phyloP scores from a whole-genome alignment of 2,329 filamentous ascomycete species.

The Dissoconium aciculare region DNA sequence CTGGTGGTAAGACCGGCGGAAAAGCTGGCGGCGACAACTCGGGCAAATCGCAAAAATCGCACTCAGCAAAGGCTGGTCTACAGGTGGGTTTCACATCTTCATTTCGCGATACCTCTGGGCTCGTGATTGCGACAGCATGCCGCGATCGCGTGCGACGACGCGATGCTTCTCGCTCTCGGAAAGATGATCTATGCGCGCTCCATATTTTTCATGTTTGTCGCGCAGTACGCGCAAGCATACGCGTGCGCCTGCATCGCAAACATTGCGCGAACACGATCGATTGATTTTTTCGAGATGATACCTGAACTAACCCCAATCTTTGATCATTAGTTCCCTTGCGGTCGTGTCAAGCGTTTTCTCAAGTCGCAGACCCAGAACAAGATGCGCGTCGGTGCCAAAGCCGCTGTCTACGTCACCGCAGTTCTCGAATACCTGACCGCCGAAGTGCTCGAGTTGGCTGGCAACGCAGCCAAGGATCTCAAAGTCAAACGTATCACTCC shows the following conservation, averaged over 20 bases:
- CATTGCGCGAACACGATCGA: too few relatives aligned
- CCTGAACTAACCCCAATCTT: too few relatives aligned
- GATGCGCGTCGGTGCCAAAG: conserved; percentile 98
- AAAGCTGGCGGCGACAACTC: conserved; percentile 54
- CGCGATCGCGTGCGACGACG: neutral
- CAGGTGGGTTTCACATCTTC: conserved; percentile 62
- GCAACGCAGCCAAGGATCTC: conserved; percentile 97
- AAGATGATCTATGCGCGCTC: conserved; percentile 1
- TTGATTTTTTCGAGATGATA: too few relatives aligned
- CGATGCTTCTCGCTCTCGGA: conserved; percentile 1
- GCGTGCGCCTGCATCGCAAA: too few relatives aligned
- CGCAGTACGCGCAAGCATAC: too few relatives aligned
- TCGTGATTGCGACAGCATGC: neutral
- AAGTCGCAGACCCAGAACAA: conserved; percentile 99
- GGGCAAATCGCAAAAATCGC: conserved; percentile 83
- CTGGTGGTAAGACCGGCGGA: conserved; percentile 77
- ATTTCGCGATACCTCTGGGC: conserved; percentile 1
- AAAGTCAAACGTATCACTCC: conserved; percentile 99
- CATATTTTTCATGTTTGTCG: too few relatives aligned
- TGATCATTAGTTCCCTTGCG: conserved; percentile 99
- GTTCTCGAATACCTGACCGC: conserved; percentile 97
- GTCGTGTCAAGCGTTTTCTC: conserved; percentile 99
- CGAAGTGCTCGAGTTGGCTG: conserved; percentile 96
- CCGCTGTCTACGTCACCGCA: conserved; percentile 93
- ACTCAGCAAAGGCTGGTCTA: conserved; percentile 85